Base-by-base conservation (phyloP, 2,329 filamentous ascomycete genomes). In the Calonectria pauciramosa region DNA sequence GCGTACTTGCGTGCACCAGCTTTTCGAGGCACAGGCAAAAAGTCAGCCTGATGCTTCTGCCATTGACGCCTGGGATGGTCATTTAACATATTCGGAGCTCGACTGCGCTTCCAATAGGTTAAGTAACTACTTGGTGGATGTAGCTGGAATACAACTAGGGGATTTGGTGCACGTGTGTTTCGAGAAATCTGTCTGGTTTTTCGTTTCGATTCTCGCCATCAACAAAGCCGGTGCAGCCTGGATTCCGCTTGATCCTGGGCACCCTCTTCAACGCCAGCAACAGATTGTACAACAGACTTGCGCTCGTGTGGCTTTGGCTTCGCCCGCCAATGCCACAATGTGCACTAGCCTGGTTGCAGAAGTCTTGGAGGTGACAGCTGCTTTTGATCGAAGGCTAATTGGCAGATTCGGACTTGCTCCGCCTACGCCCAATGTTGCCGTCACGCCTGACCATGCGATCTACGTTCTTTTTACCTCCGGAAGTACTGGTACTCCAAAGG, bases 41-140 rank as follows among this genome's bases (percentile, higher is more conserved):
- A 7, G 28, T 30, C 9, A 69, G 74, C n/a, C 77, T 74, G 1
- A 49, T 67, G n/a, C 64, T 64, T 8, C 75, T 60, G 82, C 81
- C 0, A 65, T 82, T 1, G 66, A 54, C 20, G 76, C 82, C 0
- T 83, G 82, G 80, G 81, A 83, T 47, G 80, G 78, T 3, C 26
- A 78, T 1, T 66, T 68, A 30, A 68, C 65, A 30, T 68, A 68
- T 54, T 49, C 11, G 1, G 63, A 78, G 20, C 68, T 81, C 5
- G 63, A 77, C 10, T n/a, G 11, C 2, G 30, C 71, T 13, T 26
- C 79, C 2, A 69, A 34, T 7, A 20, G 14, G 4, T 26, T 80
- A 9, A 70, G 72, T 2, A n/a, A 16, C 16, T 34, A 70, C 11
- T 68, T 80, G 9, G 20, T 72, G 16, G 11, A 64, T 30, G 36